Base-by-base conservation (phyloP, 495 filamentous ascomycete genomes). In the Talaromyces wortmannii region DNA sequence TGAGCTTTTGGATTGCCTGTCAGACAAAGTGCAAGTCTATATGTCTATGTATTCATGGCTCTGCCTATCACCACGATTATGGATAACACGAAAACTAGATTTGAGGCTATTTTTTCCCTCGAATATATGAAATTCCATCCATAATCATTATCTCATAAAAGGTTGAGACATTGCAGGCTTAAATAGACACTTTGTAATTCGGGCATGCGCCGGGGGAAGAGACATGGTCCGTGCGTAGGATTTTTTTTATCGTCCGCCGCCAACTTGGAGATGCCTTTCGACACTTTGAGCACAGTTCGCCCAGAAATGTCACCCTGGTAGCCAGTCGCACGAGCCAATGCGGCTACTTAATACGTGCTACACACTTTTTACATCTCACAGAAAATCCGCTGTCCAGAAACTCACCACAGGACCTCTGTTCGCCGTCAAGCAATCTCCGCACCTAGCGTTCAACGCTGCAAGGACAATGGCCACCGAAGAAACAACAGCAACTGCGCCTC, bases 191-290 rank as follows among this genome's bases (percentile, higher is more conserved):
- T 40, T 40, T 10, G 5, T 8, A 13, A 5, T 40, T 5, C 2
- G 36, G 36, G 36, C 36, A 40, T 23, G 23, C 23, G 23, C 23
- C 23, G 23, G 23, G 23, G 23, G 23, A 23, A 23, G 23, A 23
- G 18, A 51, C 6, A 40, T 53, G 52, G 52, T 18, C 52, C 42
- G 52, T 53, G 52, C 52, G 40, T 43, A 4, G 6, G 45, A 45
- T 53, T 53, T 53, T 42, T 46, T 31, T 15, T 7, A 31, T 53
- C 40, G 3, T 1, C 36, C 31, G 23, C n/a, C 12, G 43, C 13
- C 43, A 8, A 2, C 5, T 40, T 5, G 36, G 8, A 13, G 13
- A 2, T 40, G 8, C 13, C 36, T 10, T 40, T 13, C 5, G 13
- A 13, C 36, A 40, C 36, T 40, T 40, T 5, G 13, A 8, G 8